Evolutionary conservation across 352 stramenopile species (phyloP).

Genomic region (Peronospora destructor): DNA sequence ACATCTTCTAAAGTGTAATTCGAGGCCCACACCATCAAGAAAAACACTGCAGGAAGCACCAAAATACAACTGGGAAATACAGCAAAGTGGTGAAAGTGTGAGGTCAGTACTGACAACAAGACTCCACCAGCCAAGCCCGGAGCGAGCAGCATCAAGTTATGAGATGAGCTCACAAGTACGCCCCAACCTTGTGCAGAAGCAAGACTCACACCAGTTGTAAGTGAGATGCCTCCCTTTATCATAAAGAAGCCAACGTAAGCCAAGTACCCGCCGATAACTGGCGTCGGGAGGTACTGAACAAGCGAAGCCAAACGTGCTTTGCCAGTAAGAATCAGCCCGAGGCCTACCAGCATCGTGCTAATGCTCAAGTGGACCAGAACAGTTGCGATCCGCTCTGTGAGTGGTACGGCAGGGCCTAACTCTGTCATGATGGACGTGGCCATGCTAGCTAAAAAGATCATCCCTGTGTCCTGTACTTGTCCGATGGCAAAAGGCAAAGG

Average conservation of each 20-base stretch:
- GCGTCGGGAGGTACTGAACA: slow-evolving; percentile 93
- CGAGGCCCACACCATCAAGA: slow-evolving; percentile 64
- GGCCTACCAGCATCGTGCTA: slow-evolving; percentile 86
- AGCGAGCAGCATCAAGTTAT: slow-evolving; percentile 63
- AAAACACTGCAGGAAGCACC: slow-evolving; percentile 74
- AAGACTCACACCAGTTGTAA: slow-evolving; percentile 80
- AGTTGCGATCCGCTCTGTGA: slow-evolving; percentile 77
- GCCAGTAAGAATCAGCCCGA: slow-evolving; percentile 88
- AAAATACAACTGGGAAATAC: slow-evolving; percentile 56
- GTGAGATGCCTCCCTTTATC: slow-evolving; percentile 81
- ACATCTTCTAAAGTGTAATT: slow-evolving; percentile 82
- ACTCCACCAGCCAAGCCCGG: slow-evolving; percentile 70
- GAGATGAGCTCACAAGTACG: slow-evolving; percentile 42
- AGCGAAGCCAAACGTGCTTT: slow-evolving; percentile 87
- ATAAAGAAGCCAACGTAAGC: slow-evolving; percentile 96
- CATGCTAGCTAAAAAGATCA: slow-evolving; percentile 95
- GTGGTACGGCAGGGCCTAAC: slow-evolving; percentile 48
- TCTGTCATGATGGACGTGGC: slow-evolving; percentile 83
- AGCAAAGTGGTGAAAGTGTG: slow-evolving; percentile 57
- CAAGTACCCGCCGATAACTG: slow-evolving; percentile 94
- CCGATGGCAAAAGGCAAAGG: slow-evolving; percentile 93
- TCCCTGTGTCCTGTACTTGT: slow-evolving; percentile 93
- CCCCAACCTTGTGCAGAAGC: slow-evolving; percentile 61
- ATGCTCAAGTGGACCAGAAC: slow-evolving; percentile 90
- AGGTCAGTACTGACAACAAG: slow-evolving; percentile 61